Evolutionary conservation across 2,329 filamentous ascomycete genomes (phyloP).

Genomic region (Didymella pomorum): DNA sequence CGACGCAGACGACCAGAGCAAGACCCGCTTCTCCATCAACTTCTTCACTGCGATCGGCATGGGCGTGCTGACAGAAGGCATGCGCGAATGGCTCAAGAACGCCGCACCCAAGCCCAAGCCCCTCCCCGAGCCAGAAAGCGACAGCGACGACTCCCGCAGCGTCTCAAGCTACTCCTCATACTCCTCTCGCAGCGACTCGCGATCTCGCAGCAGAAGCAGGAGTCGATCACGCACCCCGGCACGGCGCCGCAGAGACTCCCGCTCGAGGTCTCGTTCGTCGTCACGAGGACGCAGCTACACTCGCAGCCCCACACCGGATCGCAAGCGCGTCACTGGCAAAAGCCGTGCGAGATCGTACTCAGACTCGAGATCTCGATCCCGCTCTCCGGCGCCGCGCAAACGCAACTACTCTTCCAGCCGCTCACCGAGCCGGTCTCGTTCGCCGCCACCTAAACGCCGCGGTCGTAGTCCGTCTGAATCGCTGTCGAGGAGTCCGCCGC

Average conservation of each 20-base stretch:
- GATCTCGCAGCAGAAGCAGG: constrained; percentile 34
- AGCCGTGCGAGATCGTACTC: constrained; percentile 32
- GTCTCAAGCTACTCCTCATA: constrained; percentile 48
- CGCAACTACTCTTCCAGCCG: constrained; percentile 37
- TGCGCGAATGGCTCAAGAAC: constrained; percentile 90
- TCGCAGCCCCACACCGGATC: constrained; percentile 39
- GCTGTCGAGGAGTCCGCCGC: constrained; percentile 26
- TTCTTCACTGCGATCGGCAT: constrained; percentile 99
- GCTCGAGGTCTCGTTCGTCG: constrained; percentile 30
- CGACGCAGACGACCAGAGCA: constrained; percentile 79
- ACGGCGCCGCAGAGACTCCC: constrained; percentile 18
- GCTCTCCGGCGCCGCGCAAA: constrained; percentile 35
- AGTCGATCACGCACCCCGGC: constrained; percentile 18
- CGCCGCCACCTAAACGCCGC: constrained; percentile 36
- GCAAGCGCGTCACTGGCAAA: constrained; percentile 27
- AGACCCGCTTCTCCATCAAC: constrained; percentile 97
- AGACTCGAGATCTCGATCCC: constrained; percentile 31
- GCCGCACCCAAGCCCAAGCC: constrained; percentile 81
- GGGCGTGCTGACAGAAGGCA: constrained; percentile 91
- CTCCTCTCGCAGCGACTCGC: constrained; percentile 39
- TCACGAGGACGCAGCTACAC: constrained; percentile 42
- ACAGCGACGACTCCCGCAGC: constrained; percentile 45
- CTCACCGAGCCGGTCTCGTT: neutral
- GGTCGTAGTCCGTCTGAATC: constrained; percentile 33
- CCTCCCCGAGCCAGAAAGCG: constrained; percentile 46